Evolutionary conservation across 768 basidiomycete species (phyloP).

Genomic region (Suillus brevipes): DNA sequence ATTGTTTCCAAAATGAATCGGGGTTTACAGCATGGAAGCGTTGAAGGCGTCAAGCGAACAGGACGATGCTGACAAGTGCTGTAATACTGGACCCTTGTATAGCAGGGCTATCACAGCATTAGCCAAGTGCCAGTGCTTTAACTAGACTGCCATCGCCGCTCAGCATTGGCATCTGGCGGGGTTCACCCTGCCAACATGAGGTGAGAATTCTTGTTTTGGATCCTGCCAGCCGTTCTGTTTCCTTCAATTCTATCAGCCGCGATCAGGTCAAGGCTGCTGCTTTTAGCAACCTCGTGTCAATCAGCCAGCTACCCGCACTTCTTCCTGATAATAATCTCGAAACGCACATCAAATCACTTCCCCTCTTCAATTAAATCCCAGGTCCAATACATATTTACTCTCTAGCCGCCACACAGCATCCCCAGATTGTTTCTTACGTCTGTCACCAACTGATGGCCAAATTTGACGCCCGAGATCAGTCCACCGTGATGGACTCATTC

Average conservation of each 20-base stretch:
- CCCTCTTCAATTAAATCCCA: conserved; percentile 11
- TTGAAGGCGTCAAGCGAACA: conserved; percentile 4
- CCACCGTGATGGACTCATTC: conserved; percentile 35
- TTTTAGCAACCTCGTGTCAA: conserved; percentile 38
- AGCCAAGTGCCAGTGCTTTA: background rate
- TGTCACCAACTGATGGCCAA: conserved; percentile 20
- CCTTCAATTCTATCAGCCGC: conserved; percentile 14
- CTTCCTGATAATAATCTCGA: conserved; percentile 35
- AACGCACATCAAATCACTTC: conserved; percentile 27
- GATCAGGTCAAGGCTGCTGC: conserved; percentile 22
- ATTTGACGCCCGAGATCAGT: conserved; percentile 20
- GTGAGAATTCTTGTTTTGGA: conserved; percentile 17
- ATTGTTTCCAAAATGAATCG: conserved; percentile 21
- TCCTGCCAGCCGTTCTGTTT: conserved; percentile 12
- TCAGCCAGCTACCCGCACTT: conserved; percentile 24
- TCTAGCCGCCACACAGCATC: conserved; percentile 18
- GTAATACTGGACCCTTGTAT: conserved; percentile 5
- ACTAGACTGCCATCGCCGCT: background rate
- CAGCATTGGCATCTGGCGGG: background rate
- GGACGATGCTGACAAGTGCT: background rate
- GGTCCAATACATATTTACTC: conserved; percentile 17
- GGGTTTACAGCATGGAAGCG: conserved; percentile 12
- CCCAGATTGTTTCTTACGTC: conserved; percentile 22
- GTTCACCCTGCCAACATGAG: background rate
- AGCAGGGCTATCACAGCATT: background rate